Evolutionary conservation across 2,329 filamentous ascomycete genomes (phyloP), one percentile per base, ranked within the genome.

Genomic region (Fusarium odoratissimum): DNA sequence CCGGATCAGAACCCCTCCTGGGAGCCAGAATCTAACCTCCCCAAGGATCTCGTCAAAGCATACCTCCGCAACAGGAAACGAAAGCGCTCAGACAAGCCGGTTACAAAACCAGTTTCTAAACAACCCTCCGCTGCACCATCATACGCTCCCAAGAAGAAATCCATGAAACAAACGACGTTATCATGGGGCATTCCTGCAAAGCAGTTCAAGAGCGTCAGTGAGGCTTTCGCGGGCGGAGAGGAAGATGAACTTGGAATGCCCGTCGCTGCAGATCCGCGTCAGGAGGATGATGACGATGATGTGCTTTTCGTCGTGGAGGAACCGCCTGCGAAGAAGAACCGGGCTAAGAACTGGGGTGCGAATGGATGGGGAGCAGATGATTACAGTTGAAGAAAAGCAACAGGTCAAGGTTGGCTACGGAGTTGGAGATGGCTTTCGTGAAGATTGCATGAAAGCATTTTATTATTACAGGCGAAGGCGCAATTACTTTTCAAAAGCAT

Each of bases 21-120:
- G 88, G 88, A 90, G 73, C 88, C 88, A 0, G 84, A 86, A 69
- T 83, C 83, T 7, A 88, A 89, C 58, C 83, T 90, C 5, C 78
- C 85, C 0, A 62, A 76, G 0, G 64, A 64, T 0, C 74, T 89
- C 42, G 79, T 89, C 3, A 79, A 77, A 11, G 79, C 79, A 5
- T 90, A 85, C 63, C 64, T 79, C 13, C 83, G 81, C 54, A 72
- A 73, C 17, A 59, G 48, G 6, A 79, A 72, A 25, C 78, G 76
- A 49, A 70, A 67, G 8, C 58, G 60, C 1, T 12, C 46, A 16
- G 58, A 58, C 0, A 46, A 23, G 2, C 45, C 62, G 6, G 30
- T 33, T 8, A 64, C 60, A 48, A 69, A 69, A 25, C 44, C 51
- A 69, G 72, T 31, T 72, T 42, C 42, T 19, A 73, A 67, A 35